Conservation (phyloP, 2,329 filamentous ascomycete genomes). For the Colletotrichum sp. region DNA sequence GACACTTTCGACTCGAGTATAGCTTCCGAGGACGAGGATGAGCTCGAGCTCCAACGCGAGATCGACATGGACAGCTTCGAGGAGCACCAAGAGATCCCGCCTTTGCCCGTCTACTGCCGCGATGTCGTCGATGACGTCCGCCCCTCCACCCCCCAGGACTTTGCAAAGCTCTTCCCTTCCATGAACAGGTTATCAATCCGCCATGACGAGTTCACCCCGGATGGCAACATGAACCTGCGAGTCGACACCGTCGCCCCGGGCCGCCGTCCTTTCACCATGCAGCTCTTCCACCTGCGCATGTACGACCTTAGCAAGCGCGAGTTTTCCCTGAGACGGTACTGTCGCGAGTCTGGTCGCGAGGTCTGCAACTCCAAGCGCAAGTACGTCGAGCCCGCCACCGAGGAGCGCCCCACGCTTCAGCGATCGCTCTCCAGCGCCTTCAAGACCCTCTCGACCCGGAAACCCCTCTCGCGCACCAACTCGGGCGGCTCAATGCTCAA, state of each 20-base stretch:
- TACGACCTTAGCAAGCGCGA: constrained; percentile 85
- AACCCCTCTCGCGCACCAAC: constrained; percentile 38
- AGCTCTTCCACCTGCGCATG: constrained; percentile 94
- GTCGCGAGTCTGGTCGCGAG: constrained; percentile 89
- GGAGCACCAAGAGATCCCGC: constrained; percentile 45
- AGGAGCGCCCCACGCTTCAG: constrained; percentile 46
- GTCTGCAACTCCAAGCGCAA: constrained; percentile 85
- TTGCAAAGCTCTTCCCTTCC: constrained; percentile 86
- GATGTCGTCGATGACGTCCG: constrained; percentile 71
- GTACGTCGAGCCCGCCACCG: constrained; percentile 60
- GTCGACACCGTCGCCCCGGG: constrained; percentile 78
- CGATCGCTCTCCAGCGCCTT: constrained; percentile 55
- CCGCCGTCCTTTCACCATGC: constrained; percentile 69
- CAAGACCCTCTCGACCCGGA: constrained; percentile 46
- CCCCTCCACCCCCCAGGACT: constrained; percentile 81
- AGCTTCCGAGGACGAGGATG: constrained; percentile 66
- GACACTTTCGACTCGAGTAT: constrained; percentile 83
- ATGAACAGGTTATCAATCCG: constrained; percentile 80
- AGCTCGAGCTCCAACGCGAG: constrained; percentile 40
- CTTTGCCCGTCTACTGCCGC: constrained; percentile 63
- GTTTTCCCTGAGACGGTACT: constrained; percentile 91
- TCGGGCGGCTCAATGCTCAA: constrained; percentile 36
- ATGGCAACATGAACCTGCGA: constrained; percentile 96
- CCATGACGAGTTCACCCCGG: constrained; percentile 87
- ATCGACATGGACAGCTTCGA: constrained; percentile 37